These are phyloP conservation scores for Lantana camara DNA, from an alignment of 257 asterid species.

Conservation along the genomic window DNA sequence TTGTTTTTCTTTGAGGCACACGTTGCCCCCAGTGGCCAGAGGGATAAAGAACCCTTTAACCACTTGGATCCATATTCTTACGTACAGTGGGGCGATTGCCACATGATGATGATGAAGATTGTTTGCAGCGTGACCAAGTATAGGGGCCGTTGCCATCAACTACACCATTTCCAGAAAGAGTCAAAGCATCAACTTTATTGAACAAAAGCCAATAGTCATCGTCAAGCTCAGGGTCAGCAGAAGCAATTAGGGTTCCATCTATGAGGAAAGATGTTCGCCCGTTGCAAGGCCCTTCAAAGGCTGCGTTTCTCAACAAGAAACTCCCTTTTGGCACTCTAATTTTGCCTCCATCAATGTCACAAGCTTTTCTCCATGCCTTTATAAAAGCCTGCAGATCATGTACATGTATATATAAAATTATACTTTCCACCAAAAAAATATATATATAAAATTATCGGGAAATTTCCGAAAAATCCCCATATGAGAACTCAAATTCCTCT, in stretches of 20 bases:
- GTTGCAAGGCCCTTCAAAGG: slow-evolving; percentile 54
- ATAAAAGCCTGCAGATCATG: slow-evolving; percentile 43
- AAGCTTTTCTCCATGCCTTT: slow-evolving; percentile 54
- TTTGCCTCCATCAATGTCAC: slow-evolving; percentile 35
- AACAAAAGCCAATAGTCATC: slow-evolving; percentile 45
- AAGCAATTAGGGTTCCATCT: slow-evolving; percentile 37
- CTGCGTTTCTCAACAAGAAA: slow-evolving; percentile 34
- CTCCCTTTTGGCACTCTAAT: slow-evolving; percentile 45
- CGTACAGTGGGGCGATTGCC: slow-evolving; percentile 16
- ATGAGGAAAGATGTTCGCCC: slow-evolving; percentile 23
- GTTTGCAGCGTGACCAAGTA: slow-evolving; percentile 43
- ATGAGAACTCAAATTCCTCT: too few relatives aligned
- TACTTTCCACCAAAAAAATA: too few relatives aligned
- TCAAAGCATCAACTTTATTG: slow-evolving; percentile 22
- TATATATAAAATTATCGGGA: too few relatives aligned
- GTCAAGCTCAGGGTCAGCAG: slow-evolving; percentile 13
- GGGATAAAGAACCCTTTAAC: too few relatives aligned
- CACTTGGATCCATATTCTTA: too few relatives aligned
- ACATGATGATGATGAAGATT: neutral
- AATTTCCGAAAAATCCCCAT: too few relatives aligned
- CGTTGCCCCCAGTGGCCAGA: too few relatives aligned
- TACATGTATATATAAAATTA: too few relatives aligned
- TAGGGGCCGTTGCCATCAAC: slow-evolving; percentile 47
- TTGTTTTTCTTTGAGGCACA: too few relatives aligned
- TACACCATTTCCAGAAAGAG: slow-evolving; percentile 37